Evolutionary conservation across 495 filamentous ascomycete genomes (phyloP), one percentile per base, ranked within the genome.

Genomic region (Filosporella fistucella): DNA sequence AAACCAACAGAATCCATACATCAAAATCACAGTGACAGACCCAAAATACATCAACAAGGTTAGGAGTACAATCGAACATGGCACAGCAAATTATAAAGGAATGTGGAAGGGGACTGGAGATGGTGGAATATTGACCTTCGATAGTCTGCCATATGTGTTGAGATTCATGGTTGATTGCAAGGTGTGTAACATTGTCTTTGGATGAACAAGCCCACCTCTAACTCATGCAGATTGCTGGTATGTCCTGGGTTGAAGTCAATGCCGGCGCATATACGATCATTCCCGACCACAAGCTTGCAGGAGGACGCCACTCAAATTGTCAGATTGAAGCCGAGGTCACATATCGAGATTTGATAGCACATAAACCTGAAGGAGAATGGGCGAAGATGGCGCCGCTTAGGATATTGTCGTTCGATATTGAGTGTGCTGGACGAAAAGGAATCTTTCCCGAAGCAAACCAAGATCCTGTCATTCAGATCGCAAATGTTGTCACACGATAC

Each of bases 391-490:
- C 93, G 0, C 93, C 93, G 1, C 71, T 99, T 16, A 81, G 93
- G 29, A 82, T 96, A 42, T 66, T 99, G 12, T 96, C 91, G 2
- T 96, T 99, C 54, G 93, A 99, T 79, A 99, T 99, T 55, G 93
- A 99, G 63, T 99, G 93, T 62, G 94, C 93, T 49, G 93, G 93
- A 21, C 87, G 93, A 52, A 96, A 96, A 65, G 93, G 93, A 30
- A 84, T 99, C 61, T 99, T 99, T 62, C 93, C 93, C 3, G 91
- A 97, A 66, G 78, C 94, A 17, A 75, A 89, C 49, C 66, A 86
- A 21, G 93, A 99, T 62, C 89, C 91, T 0, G 91, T 99, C 43
- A 99, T 99, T 51, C 93, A 99, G 62, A 99, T 99, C 50, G 93
- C 94, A 26, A 97, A 96, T 57, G 77, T 96, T n/a, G 89, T 99